Evolutionary conservation across 164 flowering plant species (phyloP).

Genomic region (Stephania japonica): DNA sequence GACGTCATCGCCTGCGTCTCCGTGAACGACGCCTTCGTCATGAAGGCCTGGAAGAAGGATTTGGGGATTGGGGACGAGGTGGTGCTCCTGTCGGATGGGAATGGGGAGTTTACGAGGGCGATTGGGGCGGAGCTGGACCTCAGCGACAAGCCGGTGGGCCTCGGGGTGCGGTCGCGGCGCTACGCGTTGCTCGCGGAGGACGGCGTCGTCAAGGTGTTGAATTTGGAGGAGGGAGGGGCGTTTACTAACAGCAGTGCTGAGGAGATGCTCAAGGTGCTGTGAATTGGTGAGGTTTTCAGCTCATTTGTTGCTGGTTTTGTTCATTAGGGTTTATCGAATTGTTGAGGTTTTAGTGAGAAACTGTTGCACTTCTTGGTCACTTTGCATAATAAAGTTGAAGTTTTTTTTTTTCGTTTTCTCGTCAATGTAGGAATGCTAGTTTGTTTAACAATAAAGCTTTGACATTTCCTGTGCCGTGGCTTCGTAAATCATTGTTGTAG

Average conservation of each 20-base stretch:
- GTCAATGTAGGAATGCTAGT: too few species aligned
- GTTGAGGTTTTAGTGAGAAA: background rate
- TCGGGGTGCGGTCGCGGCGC: conserved; percentile 56
- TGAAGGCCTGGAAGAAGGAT: conserved; percentile 68
- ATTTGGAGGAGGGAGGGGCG: conserved; percentile 59
- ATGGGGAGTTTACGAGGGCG: conserved; percentile 61
- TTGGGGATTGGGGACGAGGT: conserved; percentile 49
- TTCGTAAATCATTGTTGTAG: too few species aligned
- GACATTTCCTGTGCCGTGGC: too few species aligned
- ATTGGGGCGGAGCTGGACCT: conserved; percentile 57
- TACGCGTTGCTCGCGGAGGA: conserved; percentile 52
- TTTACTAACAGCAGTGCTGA: conserved; percentile 32
- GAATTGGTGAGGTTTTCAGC: background rate
- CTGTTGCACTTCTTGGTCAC: background rate
- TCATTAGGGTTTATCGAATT: background rate
- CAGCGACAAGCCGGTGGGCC: conserved; percentile 54
- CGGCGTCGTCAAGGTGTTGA: conserved; percentile 56
- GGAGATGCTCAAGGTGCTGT: background rate
- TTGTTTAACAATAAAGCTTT: too few species aligned
- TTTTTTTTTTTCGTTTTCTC: too few species aligned
- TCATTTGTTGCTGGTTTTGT: background rate
- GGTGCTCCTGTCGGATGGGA: conserved; percentile 59
- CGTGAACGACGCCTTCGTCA: conserved; percentile 77
- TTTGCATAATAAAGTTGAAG: background rate
- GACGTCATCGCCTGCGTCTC: conserved; percentile 63